Evolutionary conservation across 2,329 filamentous ascomycete species (phyloP), one percentile per base, ranked within the genome.

Genomic region (Emergomyces africanus): DNA sequence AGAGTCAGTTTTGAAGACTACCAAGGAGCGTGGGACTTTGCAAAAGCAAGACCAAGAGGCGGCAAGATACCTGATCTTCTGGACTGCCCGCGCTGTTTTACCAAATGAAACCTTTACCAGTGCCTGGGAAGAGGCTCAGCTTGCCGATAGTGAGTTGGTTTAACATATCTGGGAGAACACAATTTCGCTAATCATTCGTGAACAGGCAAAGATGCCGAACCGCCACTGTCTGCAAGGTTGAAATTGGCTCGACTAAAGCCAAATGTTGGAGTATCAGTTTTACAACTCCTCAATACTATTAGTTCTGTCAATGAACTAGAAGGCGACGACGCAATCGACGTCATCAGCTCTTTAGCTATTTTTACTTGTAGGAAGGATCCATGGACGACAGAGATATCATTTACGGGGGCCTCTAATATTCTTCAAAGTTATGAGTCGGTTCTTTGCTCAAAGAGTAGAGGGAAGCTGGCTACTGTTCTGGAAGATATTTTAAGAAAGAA

Each of bases 71-170:
- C 50, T 75, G 1, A 70, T 70, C 48, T 60, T 63, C 12, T 75
- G 73, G 73, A 64, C 69, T 33, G 66, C 65, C 53, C 35, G 56
- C 20, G 44, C 63, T 55, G 68, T 71, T 14, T 62, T 73, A 14
- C 73, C 73, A 8, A 68, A 64, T 15, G 59, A 68, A 5, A 66
- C 67, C 33, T 74, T 73, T 61, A 66, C 68, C 28, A 61, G 63
- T 9, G 54, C 48, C 9, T 62, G 67, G 49, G 70, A 71, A 46
- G 69, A 70, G 5, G 51, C 28, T 33, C 64, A 66, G 41, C 55
- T 65, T 54, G 59, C 59, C 14, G 62, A 62, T 42, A 50, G 64
- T 66, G 55, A 18, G 58, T 59, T 42, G 14, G 1, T 42, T 25
- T 28, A 35, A 28, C 42, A 54, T 20, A 54, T 33, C 6, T 33